Evolutionary conservation across 768 basidiomycete genomes (phyloP), one percentile per base, ranked within the genome.

Genomic region (Kwoniella sp.): DNA sequence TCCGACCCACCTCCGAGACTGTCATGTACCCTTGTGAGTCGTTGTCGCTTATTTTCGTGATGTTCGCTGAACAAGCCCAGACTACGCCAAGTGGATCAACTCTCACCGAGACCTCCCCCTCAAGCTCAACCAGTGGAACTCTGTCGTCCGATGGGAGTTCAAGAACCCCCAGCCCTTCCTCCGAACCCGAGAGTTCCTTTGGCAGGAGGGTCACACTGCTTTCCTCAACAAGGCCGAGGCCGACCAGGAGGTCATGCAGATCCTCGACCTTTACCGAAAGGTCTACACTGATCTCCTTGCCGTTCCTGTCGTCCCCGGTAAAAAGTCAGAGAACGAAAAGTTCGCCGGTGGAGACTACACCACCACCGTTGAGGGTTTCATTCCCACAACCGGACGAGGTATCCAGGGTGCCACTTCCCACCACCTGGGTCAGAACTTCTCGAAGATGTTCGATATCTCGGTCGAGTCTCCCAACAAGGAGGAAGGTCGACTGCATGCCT

Each of bases 81-180:
- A 98, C 78, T 99, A 98, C 74, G 85, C 93, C 53, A 98, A 96
- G 77, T 99, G 95, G 95, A 89, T 99, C 73, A 87, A 91, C 71
- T 88, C 86, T 56, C 87, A 99, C 76, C 88, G 95, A 53, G 95
- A 99, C 73, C 84, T 99, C 41, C 95, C 95, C 2, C 78, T 99
- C 65, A 95, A 93, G 75, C 81, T 98, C 40, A 99, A 98, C 77
- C 87, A 96, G 74, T 99, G 95, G 95, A 99, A 99, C 78, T 90
- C 85, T 60, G 91, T 99, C 63, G 95, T 99, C 27, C 86, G 95
- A 52, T 99, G 95, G 95, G 93, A 99, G 75, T 99, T 99, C 81
- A 99, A 99, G 78, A 92, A 92, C 74, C 93, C 93, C 52, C 92
- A 99, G 75, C 95, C 95, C 7, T 99, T 99, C 87, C 82, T 99